phyloP scores from a whole-genome alignment of 164 flowering plant species.

The grape (Vitis vinifera) region DNA sequence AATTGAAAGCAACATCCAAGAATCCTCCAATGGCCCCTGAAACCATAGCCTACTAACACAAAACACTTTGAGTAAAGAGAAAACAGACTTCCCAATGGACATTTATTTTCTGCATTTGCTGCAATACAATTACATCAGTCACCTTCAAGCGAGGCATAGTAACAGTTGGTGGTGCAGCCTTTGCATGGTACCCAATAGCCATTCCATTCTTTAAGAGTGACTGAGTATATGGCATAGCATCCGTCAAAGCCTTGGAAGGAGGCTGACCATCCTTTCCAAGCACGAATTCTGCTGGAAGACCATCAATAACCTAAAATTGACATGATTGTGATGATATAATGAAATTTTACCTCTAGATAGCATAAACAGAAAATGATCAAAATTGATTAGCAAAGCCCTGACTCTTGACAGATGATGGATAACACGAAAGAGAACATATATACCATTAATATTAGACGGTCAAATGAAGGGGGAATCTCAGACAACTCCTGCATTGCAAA shows the following conservation, averaged over 20 bases:
- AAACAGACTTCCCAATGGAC: neutral
- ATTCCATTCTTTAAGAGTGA: constrained; percentile 61
- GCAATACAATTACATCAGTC: neutral
- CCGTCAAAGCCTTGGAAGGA: constrained; percentile 51
- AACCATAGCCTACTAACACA: constrained; percentile 70
- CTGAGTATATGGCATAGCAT: constrained; percentile 93
- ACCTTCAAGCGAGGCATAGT: constrained; percentile 99
- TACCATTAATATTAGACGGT: constrained; percentile 80
- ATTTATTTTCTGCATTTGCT: neutral
- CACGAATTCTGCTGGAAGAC: constrained; percentile 96
- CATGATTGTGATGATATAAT: constrained; percentile 21
- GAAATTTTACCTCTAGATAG: constrained; percentile 15
- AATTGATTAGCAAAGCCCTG: neutral
- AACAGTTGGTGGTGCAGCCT: constrained; percentile 97
- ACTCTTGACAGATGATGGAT: too few relatives aligned
- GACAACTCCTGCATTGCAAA: constrained; percentile 64
- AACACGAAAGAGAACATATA: constrained; percentile 3
- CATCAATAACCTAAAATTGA: constrained; percentile 87
- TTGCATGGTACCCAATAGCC: constrained; percentile 88
- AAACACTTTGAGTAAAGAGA: constrained; percentile 7
- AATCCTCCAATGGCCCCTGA: constrained; percentile 96
- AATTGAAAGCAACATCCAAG: constrained; percentile 89
- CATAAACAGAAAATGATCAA: constrained; percentile 1
- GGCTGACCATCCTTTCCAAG: constrained; percentile 77
- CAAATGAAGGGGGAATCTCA: constrained; percentile 58